Evolutionary conservation across 345 rosid species (phyloP), one percentile per base, ranked within the genome.

Genomic region (Eucalyptus cloeziana): DNA sequence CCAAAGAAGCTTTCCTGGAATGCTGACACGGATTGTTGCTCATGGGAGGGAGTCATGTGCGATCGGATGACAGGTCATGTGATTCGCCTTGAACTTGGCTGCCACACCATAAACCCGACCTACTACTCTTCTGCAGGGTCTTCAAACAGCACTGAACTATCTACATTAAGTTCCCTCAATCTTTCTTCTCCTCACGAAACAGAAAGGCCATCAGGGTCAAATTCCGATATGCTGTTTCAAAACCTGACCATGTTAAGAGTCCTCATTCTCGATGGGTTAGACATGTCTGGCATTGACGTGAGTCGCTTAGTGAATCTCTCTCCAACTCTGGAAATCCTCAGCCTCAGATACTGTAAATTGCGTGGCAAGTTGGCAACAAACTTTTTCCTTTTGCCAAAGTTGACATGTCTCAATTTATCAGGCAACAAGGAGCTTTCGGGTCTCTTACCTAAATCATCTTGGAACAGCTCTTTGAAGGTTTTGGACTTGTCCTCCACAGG

Each of bases 41-140:
- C 13, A 0, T 86, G 87, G 87, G 2, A 7, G 7, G 92, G 92
- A 14, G 31, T 91, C 88, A 67, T 33, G 16, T 91, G 91, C 90
- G 60, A 91, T 81, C 27, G 4, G 4, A 85, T 51, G 43, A 86
- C 92, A 0, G 90, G 91, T 10, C 19, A 54, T 2, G 92, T 91
- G 1, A 87, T 90, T 31, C 45, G 33, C 37, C 79, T 90, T 86
- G 25, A 87, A 24, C 88, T 91, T 10, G 47, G 6, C 27, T 12
- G 21, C 62, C 9, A 0, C 13, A 0, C 24, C 24, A 0, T 1
- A 6, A 4, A 40, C 11, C 37, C 24, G 1, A 49, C 54, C 40
- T 49, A 40, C 40, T 33, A 4, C 25, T 27, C 17, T 17, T 86
- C 58, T 49, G 33, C 37, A 16, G 40, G 87, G 58, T 86, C 56